Evolutionary conservation across 192 early-diverging fungal genomes (phyloP).

Genomic region (Coemansia sp.): DNA sequence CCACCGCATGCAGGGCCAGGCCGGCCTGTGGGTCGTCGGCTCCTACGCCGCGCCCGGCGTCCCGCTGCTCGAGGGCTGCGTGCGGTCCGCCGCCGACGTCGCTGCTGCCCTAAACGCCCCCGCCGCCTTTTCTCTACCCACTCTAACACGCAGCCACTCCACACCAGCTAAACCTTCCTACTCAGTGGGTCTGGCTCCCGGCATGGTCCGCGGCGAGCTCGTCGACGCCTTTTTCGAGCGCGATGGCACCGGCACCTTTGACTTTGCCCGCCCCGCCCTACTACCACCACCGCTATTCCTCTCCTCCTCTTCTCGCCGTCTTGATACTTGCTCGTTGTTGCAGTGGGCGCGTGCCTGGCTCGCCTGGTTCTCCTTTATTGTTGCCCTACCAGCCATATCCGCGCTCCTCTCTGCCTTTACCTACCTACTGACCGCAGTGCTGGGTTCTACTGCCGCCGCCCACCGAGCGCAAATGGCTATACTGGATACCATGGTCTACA

Average conservation of each 20-base stretch:
- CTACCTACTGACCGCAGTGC: background rate
- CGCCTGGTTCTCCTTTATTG: constrained; percentile 14
- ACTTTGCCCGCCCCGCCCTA: constrained; percentile 2
- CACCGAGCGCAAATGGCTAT: constrained; percentile 12
- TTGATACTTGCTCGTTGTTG: too few species aligned
- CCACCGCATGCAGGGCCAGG: constrained; percentile 28
- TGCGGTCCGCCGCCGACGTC: constrained; percentile 55
- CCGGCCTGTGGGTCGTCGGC: constrained; percentile 56
- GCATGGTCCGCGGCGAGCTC: constrained; percentile 28
- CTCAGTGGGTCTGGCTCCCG: constrained; percentile 26
- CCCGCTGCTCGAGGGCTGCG: constrained; percentile 60
- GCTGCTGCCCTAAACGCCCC: constrained; percentile 34
- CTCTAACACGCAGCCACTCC: constrained; percentile 1
- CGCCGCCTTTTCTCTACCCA: constrained; percentile 20
- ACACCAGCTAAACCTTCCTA: too few species aligned
- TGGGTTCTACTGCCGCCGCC: constrained; percentile 15
- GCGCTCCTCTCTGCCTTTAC: background rate
- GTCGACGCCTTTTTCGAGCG: constrained; percentile 38
- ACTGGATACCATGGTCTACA: constrained; percentile 15
- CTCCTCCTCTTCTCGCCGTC: too few species aligned
- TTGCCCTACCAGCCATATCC: constrained; percentile 12
- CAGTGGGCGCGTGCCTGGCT: constrained; percentile 5
- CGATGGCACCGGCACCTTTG: constrained; percentile 26
- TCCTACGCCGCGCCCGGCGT: constrained; percentile 59
- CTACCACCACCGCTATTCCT: too few species aligned